Conservation (phyloP, 169 alveolate genomes). For the Besnoitia besnoiti region DNA sequence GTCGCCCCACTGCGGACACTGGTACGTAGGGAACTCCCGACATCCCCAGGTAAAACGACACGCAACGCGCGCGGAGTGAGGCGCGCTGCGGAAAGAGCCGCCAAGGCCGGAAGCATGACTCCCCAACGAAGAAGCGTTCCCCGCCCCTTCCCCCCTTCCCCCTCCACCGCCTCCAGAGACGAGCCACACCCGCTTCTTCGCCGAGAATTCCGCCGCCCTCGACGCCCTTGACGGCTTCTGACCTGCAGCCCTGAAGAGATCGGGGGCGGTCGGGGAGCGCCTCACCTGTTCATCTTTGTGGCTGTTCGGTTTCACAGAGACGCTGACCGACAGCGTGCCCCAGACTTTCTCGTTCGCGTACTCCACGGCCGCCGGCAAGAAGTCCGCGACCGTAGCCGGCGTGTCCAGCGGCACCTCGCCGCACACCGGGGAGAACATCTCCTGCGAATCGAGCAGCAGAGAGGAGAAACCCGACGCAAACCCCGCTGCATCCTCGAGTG, state of each 20-base stretch:
- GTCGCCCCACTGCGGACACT: too few species aligned
- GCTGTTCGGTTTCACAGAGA: conserved; percentile 33
- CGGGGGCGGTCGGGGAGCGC: too few species aligned
- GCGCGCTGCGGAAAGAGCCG: too few species aligned
- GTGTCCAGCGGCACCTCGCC: conserved; percentile 69
- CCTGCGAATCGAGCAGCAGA: conserved; percentile 37
- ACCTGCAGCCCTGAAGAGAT: too few species aligned
- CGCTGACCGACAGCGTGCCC: conserved; percentile 53
- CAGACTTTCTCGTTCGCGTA: conserved; percentile 47
- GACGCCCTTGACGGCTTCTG: background rate
- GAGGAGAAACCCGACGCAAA: too few species aligned
- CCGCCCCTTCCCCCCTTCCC: background rate
- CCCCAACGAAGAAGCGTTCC: too few species aligned
- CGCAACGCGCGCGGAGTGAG: too few species aligned
- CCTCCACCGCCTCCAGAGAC: background rate
- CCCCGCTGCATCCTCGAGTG: too few species aligned
- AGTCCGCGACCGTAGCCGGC: conserved; percentile 38
- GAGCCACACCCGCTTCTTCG: too few species aligned
- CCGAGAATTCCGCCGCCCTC: background rate
- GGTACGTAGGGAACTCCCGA: too few species aligned
- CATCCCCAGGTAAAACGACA: too few species aligned
- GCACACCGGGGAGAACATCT: conserved; percentile 47
- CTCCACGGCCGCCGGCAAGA: conserved; percentile 55
- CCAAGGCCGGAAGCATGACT: too few species aligned
- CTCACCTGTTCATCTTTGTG: conserved; percentile 62